These are phyloP conservation scores for Claviceps arundinis DNA, from an alignment of 2,329 filamentous ascomycete genomes.

Conservation along the genomic window DNA sequence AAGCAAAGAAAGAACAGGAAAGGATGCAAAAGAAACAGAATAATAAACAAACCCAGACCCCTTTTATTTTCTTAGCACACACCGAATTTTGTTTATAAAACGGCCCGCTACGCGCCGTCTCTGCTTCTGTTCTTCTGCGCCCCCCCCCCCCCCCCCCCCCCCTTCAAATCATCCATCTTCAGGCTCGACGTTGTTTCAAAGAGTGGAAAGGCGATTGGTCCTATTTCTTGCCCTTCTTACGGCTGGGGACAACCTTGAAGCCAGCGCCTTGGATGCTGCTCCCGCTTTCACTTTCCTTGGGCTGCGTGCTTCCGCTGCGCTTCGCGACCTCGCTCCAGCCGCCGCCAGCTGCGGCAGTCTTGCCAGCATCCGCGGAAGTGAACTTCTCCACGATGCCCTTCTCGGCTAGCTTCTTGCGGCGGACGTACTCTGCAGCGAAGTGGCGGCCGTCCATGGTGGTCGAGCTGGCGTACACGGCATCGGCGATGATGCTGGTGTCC, in stretches of 20 bases:
- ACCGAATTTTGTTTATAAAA: no score
- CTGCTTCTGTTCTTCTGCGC: background rate
- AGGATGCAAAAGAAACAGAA: background rate
- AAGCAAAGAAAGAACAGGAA: background rate
- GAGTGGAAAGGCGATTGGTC: slow-evolving; percentile 6
- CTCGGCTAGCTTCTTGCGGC: slow-evolving; percentile 84
- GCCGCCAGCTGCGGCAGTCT: slow-evolving; percentile 35
- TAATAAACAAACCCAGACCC: background rate
- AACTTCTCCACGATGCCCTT: slow-evolving; percentile 77
- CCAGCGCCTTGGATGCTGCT: slow-evolving; percentile 35
- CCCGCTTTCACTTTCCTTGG: slow-evolving; percentile 29
- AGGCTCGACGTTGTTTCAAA: slow-evolving; percentile 7
- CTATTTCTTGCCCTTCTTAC: slow-evolving; percentile 82
- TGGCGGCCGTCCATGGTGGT: slow-evolving; percentile 84
- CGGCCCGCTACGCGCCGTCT: no score
- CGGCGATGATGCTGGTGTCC: slow-evolving; percentile 71
- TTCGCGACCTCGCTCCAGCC: slow-evolving; percentile 98
- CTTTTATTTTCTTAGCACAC: no score
- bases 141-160: no score
- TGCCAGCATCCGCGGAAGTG: slow-evolving; percentile 37
- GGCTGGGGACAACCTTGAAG: slow-evolving; percentile 83
- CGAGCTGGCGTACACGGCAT: slow-evolving; percentile 76
- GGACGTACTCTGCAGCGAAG: slow-evolving; percentile 88
- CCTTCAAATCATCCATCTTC: background rate
- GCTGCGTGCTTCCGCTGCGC: slow-evolving; percentile 48